A percentile compares a stretch with the other conserved stretches of the same genome.
phyloP scores from a whole-genome alignment of 1,284 basidiomycete species.

The Naganishia sp. region DNA sequence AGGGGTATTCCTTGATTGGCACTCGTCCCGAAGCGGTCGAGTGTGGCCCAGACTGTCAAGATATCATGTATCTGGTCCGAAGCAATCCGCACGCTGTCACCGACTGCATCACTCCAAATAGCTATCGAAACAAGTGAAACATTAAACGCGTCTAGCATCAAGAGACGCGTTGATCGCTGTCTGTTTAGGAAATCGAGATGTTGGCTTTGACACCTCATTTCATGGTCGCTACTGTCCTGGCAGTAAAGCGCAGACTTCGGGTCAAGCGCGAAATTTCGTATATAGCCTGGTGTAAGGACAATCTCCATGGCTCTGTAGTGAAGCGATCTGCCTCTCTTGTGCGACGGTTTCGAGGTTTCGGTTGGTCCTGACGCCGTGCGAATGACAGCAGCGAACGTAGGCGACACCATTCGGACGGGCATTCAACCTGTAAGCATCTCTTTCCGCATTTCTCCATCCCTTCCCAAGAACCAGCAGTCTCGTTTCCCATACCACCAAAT shows the following conservation, averaged over 20 bases:
- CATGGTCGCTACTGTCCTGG: background rate
- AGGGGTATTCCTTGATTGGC: no score
- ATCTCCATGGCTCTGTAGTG: no score
- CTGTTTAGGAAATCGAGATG: background rate
- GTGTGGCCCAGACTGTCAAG: no score
- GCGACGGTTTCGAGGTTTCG: no score
- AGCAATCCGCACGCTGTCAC: no score
- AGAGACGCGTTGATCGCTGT: background rate
- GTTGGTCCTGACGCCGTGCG: background rate
- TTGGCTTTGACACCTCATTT: constrained; percentile 11
- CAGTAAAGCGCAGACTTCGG: constrained; percentile 1
- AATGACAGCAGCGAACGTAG: background rate
- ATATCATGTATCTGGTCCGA: no score
- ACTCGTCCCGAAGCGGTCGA: no score
- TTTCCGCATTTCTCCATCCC: background rate
- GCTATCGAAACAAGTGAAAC: background rate
- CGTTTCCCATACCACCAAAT: background rate
- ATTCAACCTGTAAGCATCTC: constrained; percentile 19
- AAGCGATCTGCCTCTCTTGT: no score
- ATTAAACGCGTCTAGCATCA: constrained; percentile 2
- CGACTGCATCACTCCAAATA: no score
- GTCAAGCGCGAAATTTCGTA: constrained; percentile 29
- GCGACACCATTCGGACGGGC: background rate
- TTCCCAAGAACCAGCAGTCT: background rate
- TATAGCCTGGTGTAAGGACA: constrained; percentile 9